Evolutionary conservation across 768 basidiomycete species (phyloP), one percentile per base, ranked within the genome.

Genomic region (Rhizopogon vesiculosus): DNA sequence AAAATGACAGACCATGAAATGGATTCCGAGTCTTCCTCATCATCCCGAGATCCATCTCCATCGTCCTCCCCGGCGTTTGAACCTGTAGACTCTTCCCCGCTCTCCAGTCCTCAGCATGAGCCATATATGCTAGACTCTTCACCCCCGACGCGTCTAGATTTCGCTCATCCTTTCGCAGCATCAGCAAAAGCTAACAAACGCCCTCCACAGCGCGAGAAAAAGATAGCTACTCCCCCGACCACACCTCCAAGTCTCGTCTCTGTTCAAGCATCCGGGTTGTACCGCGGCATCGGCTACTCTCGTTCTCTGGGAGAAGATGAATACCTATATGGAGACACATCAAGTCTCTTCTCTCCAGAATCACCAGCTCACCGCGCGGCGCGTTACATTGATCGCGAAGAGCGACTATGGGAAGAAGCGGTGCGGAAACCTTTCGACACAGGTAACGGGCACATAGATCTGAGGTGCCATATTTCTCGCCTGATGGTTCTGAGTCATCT

Each of bases 91-190:
- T 76, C 75, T 15, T 76, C 72, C 0, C 74, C 74, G 0, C 67
- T 64, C 5, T 68, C 70, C 4, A 74, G 74, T 38, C 73, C 72
- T 0, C 38, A 51, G 16, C 59, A 72, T 44, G 65, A 31, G 15
- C 66, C 56, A 1, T 65, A 51, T 33, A 61, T 70, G 58, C 51
- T 70, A 66, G 61, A 58, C 68, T 73, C 42, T 64, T 76, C 41
- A 65, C 72, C 44, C 57, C 60, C 58, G 15, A 50, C 61, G n/a
- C 54, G 48, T 39, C 25, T 13, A 13, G 42, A 57, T 6, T 57
- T 66, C 25, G 54, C 59, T 56, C 67, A 87, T 61, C 85, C 85
- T 0, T 81, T 84, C 52, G 82, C 87, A 12, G 86, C 77, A 0
- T 83, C 84, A 1, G 77, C 78, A 3, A 81, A 80, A 54, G 75